phyloP scores from a whole-genome alignment of 1,284 basidiomycete species.

The Cutaneotrichosporon cutaneum region DNA sequence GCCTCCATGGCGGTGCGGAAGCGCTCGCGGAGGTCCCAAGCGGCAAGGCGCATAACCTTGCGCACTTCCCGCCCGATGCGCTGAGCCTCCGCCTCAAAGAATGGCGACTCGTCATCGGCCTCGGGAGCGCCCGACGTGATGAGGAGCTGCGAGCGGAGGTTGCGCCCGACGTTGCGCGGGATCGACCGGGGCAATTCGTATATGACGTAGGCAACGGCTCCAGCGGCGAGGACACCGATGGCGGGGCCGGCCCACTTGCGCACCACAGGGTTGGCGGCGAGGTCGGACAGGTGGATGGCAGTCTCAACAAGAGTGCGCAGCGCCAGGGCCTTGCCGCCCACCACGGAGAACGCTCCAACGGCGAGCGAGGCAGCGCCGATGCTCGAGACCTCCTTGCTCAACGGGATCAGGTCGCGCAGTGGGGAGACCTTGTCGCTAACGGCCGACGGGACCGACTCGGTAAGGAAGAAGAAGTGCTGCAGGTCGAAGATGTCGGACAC shows the following conservation, averaged over 20 bases:
- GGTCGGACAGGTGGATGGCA: slow-evolving; percentile 67
- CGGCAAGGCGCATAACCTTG: slow-evolving; percentile 89
- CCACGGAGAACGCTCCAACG: slow-evolving; percentile 82
- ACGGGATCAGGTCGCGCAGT: slow-evolving; percentile 38
- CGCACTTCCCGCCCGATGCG: slow-evolving; percentile 83
- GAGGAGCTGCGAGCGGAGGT: slow-evolving; percentile 60
- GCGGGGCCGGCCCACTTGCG: slow-evolving; percentile 87
- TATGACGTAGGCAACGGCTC: slow-evolving; percentile 77
- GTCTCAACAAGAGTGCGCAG: slow-evolving; percentile 74
- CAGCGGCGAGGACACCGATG: slow-evolving; percentile 67
- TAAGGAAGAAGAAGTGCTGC: slow-evolving; percentile 66
- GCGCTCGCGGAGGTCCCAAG: slow-evolving; percentile 84
- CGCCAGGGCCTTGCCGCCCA: slow-evolving; percentile 76
- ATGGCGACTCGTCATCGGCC: slow-evolving; percentile 55
- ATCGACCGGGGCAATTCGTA: slow-evolving; percentile 86
- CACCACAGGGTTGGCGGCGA: slow-evolving; percentile 77
- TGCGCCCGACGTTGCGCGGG: slow-evolving; percentile 84
- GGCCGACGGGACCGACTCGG: slow-evolving; percentile 54
- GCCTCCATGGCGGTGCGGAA: slow-evolving; percentile 80
- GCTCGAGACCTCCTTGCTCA: slow-evolving; percentile 56
- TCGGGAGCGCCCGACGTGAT: slow-evolving; percentile 35
- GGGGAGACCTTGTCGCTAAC: slow-evolving; percentile 20
- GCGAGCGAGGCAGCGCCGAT: slow-evolving; percentile 74
- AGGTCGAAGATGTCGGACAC: slow-evolving; percentile 83
- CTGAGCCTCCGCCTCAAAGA: slow-evolving; percentile 67